These are phyloP conservation scores for Alternaria longipes DNA, from an alignment of 2,329 filamentous ascomycete genomes.

Conservation along the genomic window DNA sequence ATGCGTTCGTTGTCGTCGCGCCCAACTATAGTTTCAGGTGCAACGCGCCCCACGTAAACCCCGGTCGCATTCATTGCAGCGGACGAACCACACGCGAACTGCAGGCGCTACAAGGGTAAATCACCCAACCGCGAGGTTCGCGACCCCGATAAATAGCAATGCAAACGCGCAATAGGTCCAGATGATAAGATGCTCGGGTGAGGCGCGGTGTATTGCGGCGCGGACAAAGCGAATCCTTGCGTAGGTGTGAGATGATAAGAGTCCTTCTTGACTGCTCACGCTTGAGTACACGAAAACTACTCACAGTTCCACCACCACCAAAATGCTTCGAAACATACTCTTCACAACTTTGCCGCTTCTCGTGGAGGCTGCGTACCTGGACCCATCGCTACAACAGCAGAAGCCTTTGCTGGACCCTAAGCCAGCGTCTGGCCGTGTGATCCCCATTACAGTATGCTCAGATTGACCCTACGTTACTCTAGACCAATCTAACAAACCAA, in stretches of 20 bases:
- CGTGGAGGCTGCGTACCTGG: constrained; percentile 5
- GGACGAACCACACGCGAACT: constrained; percentile 16
- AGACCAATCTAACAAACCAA: background rate
- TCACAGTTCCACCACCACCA: background rate
- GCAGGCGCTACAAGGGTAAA: constrained; percentile 16
- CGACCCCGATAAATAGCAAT: constrained; percentile 10
- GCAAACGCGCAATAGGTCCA: background rate
- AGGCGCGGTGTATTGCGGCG: constrained; percentile 3
- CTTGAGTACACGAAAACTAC: background rate
- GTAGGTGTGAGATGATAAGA: constrained; percentile 1
- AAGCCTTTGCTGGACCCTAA: constrained; percentile 12
- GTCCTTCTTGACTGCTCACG: background rate
- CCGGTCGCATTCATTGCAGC: constrained; percentile 2
- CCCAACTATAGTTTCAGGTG: constrained; percentile 14
- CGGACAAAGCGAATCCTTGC: background rate
- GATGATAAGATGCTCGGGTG: background rate
- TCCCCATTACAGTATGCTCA: constrained; percentile 7
- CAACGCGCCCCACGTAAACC: constrained; percentile 8
- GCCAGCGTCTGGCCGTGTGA: background rate
- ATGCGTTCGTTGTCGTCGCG: background rate
- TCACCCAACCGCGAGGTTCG: constrained; percentile 2
- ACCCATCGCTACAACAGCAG: constrained; percentile 14
- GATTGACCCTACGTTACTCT: background rate
- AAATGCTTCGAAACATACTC: constrained; percentile 4
- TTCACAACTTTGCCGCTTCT: constrained; percentile 3